These are phyloP conservation scores for Lentinula guzmanii DNA, from an alignment of 768 basidiomycete species.

Conservation along the genomic window DNA sequence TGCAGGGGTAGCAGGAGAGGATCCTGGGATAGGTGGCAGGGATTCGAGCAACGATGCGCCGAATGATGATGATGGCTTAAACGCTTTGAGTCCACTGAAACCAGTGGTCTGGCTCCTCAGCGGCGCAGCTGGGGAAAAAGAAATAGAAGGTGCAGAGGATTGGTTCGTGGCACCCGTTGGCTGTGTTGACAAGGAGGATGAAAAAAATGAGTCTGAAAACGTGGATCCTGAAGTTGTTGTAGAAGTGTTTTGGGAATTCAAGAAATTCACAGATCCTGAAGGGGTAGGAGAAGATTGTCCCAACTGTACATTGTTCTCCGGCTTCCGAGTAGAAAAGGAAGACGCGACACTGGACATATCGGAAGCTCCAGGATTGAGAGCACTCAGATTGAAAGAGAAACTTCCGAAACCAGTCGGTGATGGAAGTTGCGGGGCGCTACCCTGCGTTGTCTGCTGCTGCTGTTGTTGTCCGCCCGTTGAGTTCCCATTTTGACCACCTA, in stretches of 20 bases:
- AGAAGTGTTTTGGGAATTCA: conserved; percentile 26
- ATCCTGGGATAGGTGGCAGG: conserved; percentile 68
- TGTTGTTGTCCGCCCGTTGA: conserved; percentile 10
- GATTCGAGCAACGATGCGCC: conserved; percentile 70
- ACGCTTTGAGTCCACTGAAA: conserved; percentile 63
- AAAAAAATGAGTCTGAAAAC: conserved; percentile 42
- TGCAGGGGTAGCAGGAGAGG: conserved; percentile 42
- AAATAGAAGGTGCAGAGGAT: conserved; percentile 26
- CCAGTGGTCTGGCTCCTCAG: conserved; percentile 45
- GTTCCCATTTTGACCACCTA: conserved; percentile 16
- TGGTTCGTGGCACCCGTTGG: conserved; percentile 38
- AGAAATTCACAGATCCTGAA: conserved; percentile 13
- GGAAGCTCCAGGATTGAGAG: conserved; percentile 40
- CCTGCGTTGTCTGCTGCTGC: conserved; percentile 11
- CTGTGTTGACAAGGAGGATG: conserved; percentile 42
- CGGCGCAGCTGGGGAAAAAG: conserved; percentile 20
- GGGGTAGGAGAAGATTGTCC: conserved; percentile 7
- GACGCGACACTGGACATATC: conserved; percentile 69
- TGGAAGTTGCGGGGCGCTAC: conserved; percentile 9
- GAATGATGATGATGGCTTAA: conserved; percentile 79
- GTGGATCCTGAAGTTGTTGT: conserved; percentile 35
- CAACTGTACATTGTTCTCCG: conserved; percentile 13
- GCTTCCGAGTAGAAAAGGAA: conserved; percentile 50
- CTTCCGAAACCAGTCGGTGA: conserved; percentile 17
- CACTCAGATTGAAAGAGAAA: conserved; percentile 33